phyloP scores from a whole-genome alignment of 2,329 filamentous ascomycete genomes.

The Emmonsiellopsis sp. region DNA sequence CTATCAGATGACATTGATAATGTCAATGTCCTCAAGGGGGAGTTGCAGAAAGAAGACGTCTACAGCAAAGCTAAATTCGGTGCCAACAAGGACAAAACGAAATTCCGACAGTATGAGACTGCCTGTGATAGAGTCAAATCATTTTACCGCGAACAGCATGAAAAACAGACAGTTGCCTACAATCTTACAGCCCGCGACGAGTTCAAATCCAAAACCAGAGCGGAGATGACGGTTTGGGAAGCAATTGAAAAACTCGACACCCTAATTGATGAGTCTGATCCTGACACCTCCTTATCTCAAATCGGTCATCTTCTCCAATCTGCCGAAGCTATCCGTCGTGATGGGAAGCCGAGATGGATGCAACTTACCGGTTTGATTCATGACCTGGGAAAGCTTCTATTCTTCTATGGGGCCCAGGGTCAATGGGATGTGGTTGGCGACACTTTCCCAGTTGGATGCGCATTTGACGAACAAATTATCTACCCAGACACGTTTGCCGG shows the following conservation, averaged over 20 bases:
- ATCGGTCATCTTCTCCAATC: slow-evolving; percentile 85
- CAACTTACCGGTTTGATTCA: slow-evolving; percentile 28
- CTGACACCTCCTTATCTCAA: slow-evolving; percentile 76
- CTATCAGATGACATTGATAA: slow-evolving; percentile 44
- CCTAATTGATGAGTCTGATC: slow-evolving; percentile 82
- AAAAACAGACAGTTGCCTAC: slow-evolving; percentile 49
- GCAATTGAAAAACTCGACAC: slow-evolving; percentile 90
- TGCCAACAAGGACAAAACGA: slow-evolving; percentile 58
- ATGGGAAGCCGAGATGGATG: slow-evolving; percentile 36
- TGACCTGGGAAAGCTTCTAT: slow-evolving; percentile 23
- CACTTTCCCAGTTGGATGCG: slow-evolving; percentile 38
- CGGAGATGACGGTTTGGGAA: slow-evolving; percentile 79
- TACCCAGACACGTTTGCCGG: slow-evolving; percentile 63
- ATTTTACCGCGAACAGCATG: slow-evolving; percentile 62
- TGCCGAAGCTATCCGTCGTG: slow-evolving; percentile 82
- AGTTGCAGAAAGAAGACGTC: slow-evolving; percentile 38
- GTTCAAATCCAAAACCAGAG: slow-evolving; percentile 58
- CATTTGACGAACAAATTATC: slow-evolving; percentile 61
- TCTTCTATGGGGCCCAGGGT: slow-evolving; percentile 56
- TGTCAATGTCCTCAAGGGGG: slow-evolving; percentile 44
- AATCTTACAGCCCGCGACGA: slow-evolving; percentile 72
- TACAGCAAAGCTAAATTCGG: slow-evolving; percentile 54
- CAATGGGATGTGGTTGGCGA: slow-evolving; percentile 88
- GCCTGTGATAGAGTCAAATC: slow-evolving; percentile 68
- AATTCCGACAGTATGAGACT: slow-evolving; percentile 67